Base-by-base conservation (phyloP, 73 alveolate genomes). In the Breviolum minutum region DNA sequence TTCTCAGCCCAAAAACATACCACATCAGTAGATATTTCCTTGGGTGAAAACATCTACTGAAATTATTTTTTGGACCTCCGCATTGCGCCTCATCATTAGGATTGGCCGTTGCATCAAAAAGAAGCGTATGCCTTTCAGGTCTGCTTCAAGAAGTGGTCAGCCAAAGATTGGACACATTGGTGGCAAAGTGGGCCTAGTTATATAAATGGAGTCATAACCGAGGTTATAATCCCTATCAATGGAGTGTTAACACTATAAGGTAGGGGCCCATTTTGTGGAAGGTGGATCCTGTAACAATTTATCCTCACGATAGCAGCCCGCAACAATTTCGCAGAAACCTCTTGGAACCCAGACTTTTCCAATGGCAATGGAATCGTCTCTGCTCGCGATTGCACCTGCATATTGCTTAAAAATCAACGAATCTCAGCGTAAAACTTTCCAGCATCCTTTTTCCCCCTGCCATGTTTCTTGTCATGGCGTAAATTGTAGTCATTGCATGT, bases 351-450 rank as follows among this genome's bases (percentile, higher is more conserved):
- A 29, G 32, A 22, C 95, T 88, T 88, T 70, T 88, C 95, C 85
- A 88, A 14, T 32, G 95, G 95, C 84, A 88, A 20, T 8, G 95
- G 95, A 20, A 88, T 70, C n/a, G 95, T 88, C 85, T 88, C 95
- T 61, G 95, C 54, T 14, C 95, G 95, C 10, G 95, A 88, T 70
- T 88, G 95, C 82, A 88, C 76, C 95, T 88, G 85, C 22, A 66
- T 7, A 48, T 20, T 29, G 66, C 26, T 64, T 20, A 79, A 14
- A 68, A 17, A 2, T 22, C 77, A 17, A 14, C 77, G 74, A 17
- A 68, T 68, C n/a, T 17, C 24, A 14, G 6, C 24, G 8, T 68
- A 14, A 68, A 68, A 22, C 24, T 68, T 68, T 22, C n/a, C 17
- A 17, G n/a, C 77, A 68, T 68, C 8, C 1, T 22, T 22, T 68